Conservation (phyloP, 306 rosid species). For the Trifolium repens region DNA sequence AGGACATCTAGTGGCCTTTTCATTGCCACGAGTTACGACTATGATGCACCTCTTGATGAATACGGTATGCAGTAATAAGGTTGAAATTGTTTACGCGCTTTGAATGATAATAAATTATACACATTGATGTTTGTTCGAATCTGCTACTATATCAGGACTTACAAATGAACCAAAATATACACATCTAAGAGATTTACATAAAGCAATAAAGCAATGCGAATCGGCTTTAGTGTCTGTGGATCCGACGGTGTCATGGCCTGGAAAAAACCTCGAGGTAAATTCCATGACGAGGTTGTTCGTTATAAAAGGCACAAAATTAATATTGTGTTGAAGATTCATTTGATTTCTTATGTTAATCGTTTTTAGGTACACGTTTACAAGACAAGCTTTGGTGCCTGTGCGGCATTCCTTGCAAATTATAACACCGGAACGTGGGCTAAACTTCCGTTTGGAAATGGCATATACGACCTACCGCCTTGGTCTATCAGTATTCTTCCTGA, state of each 20-base stretch:
- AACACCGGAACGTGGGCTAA: constrained; percentile 52
- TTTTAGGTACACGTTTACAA: constrained; percentile 70
- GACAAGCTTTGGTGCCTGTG: constrained; percentile 63
- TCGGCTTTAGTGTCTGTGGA: constrained; percentile 69
- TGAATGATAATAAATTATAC: background rate
- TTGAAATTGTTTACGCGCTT: constrained; percentile 19
- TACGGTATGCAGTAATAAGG: constrained; percentile 57
- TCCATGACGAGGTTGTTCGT: constrained; percentile 23
- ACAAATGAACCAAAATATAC: constrained; percentile 72
- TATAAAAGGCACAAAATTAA: constrained; percentile 6
- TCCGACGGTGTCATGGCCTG: constrained; percentile 57
- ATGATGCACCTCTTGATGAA: constrained; percentile 95
- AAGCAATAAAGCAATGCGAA: constrained; percentile 68
- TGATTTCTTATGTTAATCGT: constrained; percentile 39
- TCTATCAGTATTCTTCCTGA: constrained; percentile 88
- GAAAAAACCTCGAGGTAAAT: constrained; percentile 73
- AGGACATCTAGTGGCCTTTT: constrained; percentile 85
- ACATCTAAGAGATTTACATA: constrained; percentile 77
- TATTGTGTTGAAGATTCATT: constrained; percentile 25
- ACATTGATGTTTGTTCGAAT: constrained; percentile 37
- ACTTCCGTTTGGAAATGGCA: constrained; percentile 62
- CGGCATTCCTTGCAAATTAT: constrained; percentile 86
- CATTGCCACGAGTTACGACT: constrained; percentile 93
- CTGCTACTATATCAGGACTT: constrained; percentile 43
- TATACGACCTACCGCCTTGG: constrained; percentile 81